Evolutionary conservation across 768 basidiomycete species (phyloP).

Genomic region (Clathrus columnatus): DNA sequence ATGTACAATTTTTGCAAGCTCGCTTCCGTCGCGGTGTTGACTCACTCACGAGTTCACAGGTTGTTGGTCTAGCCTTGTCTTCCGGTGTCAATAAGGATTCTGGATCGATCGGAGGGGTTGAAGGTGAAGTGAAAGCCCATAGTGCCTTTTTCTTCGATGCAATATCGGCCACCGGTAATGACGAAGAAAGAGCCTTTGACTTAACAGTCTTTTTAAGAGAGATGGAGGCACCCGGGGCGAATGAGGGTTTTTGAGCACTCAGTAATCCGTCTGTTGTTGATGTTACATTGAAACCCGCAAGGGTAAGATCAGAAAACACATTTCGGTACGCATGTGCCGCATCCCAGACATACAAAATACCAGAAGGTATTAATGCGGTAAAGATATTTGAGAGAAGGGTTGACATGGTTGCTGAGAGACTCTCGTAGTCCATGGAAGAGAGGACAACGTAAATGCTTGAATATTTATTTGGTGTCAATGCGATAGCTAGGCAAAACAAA

Average conservation of each 20-base stretch:
- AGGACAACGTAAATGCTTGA: conserved; percentile 63
- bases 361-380: conserved; percentile 52
- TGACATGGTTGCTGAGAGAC: conserved; percentile 42
- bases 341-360: conserved; percentile 60
- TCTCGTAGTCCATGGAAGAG: conserved; percentile 50
- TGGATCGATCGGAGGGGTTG: conserved; percentile 70
- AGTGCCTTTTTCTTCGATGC: conserved; percentile 74
- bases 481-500: conserved; percentile 38
- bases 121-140: conserved; percentile 70
- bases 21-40: conserved; percentile 63
- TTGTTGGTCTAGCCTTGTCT: conserved; percentile 70
- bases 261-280: conserved; percentile 36
- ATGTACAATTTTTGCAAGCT: conserved; percentile 95
- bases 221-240: conserved; percentile 30
- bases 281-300: conserved; percentile 57
- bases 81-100: conserved; percentile 75
- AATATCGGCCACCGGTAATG: conserved; percentile 39
- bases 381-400: conserved; percentile 53
- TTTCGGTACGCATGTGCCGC: conserved; percentile 33
- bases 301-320: conserved; percentile 50
- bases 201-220: conserved; percentile 32
- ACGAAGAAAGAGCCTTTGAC: conserved; percentile 35
- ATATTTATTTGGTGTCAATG: conserved; percentile 45
- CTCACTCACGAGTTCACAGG: conserved; percentile 54
- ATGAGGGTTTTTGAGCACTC: conserved; percentile 63